Conservation (phyloP, 1,139 yeast species). For the Debaryomycetaceae sp. region DNA sequence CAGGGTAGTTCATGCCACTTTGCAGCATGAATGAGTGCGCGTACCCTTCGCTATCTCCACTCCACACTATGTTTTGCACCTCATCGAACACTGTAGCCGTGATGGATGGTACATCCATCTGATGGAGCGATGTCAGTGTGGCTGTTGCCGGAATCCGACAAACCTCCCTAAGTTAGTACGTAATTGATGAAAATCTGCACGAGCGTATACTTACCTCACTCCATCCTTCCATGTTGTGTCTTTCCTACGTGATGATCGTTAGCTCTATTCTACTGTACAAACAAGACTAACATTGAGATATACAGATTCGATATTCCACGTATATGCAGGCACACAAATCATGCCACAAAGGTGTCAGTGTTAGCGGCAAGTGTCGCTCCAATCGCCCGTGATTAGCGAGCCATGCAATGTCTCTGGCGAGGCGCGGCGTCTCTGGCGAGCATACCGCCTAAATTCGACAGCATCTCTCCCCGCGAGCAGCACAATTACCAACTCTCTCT, state of each 20-base stretch:
- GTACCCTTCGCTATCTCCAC: conserved; percentile 60
- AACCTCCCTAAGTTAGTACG: conserved; percentile 15
- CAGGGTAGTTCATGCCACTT: conserved; percentile 23
- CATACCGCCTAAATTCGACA: no score
- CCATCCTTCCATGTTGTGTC: conserved; percentile 36
- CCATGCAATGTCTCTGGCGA: no score
- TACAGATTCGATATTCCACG: no score
- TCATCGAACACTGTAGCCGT: conserved; percentile 61
- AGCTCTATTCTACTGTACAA: no score
- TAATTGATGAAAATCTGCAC: not conserved
- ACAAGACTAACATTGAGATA: no score
- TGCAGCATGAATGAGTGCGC: conserved; percentile 26
- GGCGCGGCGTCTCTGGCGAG: no score
- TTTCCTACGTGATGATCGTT: not conserved
- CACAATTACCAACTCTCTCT: no score
- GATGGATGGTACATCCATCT: conserved; percentile 12
- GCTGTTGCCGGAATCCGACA: conserved; percentile 26
- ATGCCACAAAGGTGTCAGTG: no score
- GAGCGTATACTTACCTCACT: conserved; percentile 22
- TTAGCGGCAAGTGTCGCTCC: no score
- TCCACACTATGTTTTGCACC: conserved; percentile 74
- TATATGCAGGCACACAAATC: no score
- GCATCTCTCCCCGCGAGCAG: no score
- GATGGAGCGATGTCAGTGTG: conserved; percentile 5
- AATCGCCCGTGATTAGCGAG: no score